Percentiles rank a stretch among this genome's conserved stretches.
Conservation (phyloP, 768 basidiomycete genomes). For the Termitomyces sp. region DNA sequence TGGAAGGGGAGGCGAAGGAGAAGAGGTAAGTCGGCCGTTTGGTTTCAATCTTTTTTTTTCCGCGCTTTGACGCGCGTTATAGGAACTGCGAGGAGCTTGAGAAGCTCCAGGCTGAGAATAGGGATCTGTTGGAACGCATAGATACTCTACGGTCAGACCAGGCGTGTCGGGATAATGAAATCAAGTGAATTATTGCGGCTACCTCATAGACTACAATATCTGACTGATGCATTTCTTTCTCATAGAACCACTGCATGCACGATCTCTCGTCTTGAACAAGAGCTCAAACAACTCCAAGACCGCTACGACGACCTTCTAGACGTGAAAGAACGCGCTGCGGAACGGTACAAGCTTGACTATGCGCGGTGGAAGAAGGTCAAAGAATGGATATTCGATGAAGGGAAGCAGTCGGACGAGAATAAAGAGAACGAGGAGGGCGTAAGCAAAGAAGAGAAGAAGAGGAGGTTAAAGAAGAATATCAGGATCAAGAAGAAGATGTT, state of each 20-base stretch:
- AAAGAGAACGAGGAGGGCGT: conserved; percentile 16
- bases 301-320: conserved; percentile 43
- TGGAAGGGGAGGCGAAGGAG: neutral
- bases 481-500: conserved; percentile 20
- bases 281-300: conserved; percentile 31
- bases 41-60: neutral
- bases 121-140: neutral
- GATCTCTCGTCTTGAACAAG: conserved; percentile 12
- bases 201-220: neutral
- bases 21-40: neutral
- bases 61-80: neutral
- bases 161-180: neutral
- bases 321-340: conserved; percentile 40
- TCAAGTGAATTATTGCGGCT: conserved; percentile 7
- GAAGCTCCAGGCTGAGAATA: neutral
- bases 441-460: conserved; percentile 24
- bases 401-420: conserved; percentile 20
- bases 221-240: neutral
- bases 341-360: conserved; percentile 48
- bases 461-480: conserved; percentile 15
- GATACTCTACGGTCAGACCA: neutral
- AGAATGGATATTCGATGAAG: conserved; percentile 36
- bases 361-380: conserved; percentile 48
- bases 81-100: neutral
- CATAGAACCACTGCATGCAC: neutral